Evolutionary conservation across 2,329 filamentous ascomycete genomes (phyloP).

Genomic region (Scytalidium lignicola): DNA sequence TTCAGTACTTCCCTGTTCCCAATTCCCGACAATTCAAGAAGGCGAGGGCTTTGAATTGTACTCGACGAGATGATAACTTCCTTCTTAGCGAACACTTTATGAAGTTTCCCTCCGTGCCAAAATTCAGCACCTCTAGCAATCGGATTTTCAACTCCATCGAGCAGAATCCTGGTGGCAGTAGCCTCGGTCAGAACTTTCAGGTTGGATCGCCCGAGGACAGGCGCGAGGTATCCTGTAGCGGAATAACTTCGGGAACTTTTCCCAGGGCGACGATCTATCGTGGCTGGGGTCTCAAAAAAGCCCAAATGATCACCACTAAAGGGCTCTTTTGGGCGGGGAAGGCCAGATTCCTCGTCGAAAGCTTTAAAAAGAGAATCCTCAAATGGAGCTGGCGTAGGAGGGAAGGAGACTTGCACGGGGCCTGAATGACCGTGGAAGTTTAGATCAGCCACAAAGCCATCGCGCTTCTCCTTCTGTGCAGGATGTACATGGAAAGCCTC

Average conservation of each 20-base stretch:
- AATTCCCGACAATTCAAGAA: slow-evolving; percentile 30
- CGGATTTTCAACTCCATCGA: neutral
- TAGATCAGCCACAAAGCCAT: neutral
- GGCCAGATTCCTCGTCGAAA: too few relatives aligned
- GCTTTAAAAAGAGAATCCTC: too few relatives aligned
- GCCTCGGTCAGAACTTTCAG: slow-evolving; percentile 78
- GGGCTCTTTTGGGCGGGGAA: slow-evolving; percentile 1
- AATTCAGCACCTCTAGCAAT: slow-evolving; percentile 18
- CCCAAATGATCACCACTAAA: slow-evolving; percentile 9
- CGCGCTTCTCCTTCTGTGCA: neutral
- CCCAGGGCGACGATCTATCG: neutral
- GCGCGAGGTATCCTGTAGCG: neutral
- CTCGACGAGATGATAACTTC: slow-evolving; percentile 26
- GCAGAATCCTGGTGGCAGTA: slow-evolving; percentile 66
- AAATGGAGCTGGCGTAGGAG: slow-evolving; percentile 6
- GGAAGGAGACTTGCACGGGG: slow-evolving; percentile 13
- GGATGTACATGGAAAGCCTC: slow-evolving; percentile 6
- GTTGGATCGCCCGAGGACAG: slow-evolving; percentile 40
- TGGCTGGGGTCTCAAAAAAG: neutral
- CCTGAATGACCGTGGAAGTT: slow-evolving; percentile 7
- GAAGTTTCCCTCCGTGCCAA: slow-evolving; percentile 4
- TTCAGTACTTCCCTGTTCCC: slow-evolving; percentile 15
- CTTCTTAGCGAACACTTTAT: slow-evolving; percentile 17
- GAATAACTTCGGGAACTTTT: neutral
- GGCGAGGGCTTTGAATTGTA: slow-evolving; percentile 21